Conservation (phyloP, 1,139 yeast genomes). For the Debaryomycetaceae sp. region DNA sequence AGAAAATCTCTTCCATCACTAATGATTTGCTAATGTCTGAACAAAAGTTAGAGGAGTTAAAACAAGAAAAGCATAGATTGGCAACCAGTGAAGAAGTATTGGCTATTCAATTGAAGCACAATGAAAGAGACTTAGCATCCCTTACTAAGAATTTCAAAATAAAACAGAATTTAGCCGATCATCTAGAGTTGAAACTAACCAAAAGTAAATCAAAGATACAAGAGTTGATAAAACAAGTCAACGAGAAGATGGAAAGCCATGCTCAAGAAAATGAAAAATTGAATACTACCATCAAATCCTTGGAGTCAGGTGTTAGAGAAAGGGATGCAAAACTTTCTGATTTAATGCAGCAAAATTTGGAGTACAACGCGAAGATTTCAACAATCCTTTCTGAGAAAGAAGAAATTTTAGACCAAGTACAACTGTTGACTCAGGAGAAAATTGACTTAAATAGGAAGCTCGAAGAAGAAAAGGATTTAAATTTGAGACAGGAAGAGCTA, state of each 20-base stretch:
- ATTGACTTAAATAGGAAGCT: constrained; percentile 12
- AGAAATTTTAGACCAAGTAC: constrained; percentile 10
- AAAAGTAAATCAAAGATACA: constrained; percentile 6
- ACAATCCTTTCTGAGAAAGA: constrained; percentile 15
- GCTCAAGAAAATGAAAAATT: constrained; percentile 9
- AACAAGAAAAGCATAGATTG: constrained; percentile 17
- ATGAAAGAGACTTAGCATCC: constrained; percentile 30
- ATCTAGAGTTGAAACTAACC: constrained; percentile 9
- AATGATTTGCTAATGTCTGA: constrained; percentile 18
- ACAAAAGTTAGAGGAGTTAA: constrained; percentile 19
- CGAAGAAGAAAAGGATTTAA: constrained; percentile 11
- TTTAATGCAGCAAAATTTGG: constrained; percentile 12
- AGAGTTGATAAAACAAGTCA: constrained; percentile 10
- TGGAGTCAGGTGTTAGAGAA: constrained; percentile 1
- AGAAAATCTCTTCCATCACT: constrained; percentile 17
- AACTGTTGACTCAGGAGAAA: constrained; percentile 11
- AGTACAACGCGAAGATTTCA: constrained; percentile 12
- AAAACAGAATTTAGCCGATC: constrained; percentile 16
- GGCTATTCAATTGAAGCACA: constrained; percentile 26
- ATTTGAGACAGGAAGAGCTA: constrained; percentile 18
- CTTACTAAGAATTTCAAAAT: constrained; percentile 24
- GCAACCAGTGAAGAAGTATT: constrained; percentile 24
- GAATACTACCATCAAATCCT: constrained; percentile 8
- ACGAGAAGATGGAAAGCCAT: constrained; percentile 6
- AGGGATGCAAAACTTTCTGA: constrained; percentile 10